A percentile compares a stretch with the other conserved stretches of the same genome.
Conservation (phyloP, 1,284 basidiomycete species). For the Ustilago loliicola region DNA sequence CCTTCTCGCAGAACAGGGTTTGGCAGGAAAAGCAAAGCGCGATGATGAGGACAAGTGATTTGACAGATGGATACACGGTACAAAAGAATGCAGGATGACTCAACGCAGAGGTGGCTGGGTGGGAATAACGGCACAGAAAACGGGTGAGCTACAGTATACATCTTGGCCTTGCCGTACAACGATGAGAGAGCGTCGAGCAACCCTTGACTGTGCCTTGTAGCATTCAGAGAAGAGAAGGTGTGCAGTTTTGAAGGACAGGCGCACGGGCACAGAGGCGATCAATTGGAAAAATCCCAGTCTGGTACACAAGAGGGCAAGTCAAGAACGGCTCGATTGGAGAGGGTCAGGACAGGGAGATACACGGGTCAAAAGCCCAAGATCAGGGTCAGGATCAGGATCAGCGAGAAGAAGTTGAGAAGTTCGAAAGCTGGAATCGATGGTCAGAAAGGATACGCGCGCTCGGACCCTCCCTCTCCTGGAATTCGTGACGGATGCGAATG, state of each 20-base stretch:
- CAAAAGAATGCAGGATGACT: conserved; percentile 36
- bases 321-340: background rate
- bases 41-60: conserved; percentile 19
- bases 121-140: background rate
- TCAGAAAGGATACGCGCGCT: background rate
- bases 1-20: conserved; percentile 6
- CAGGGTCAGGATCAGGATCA: background rate
- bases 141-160: conserved; percentile 15
- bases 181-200: background rate
- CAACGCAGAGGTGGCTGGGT: conserved; percentile 13
- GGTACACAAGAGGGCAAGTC: no score
- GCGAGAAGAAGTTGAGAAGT: conserved; percentile 10
- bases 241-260: background rate
- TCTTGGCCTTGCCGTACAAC: background rate
- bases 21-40: conserved; percentile 19
- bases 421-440: conserved; percentile 19
- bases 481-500: conserved; percentile 12
- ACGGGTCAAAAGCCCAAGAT: background rate
- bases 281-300: conserved; percentile 6
- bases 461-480: conserved; percentile 7
- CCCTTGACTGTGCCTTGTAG: background rate
- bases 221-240: background rate
- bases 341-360: background rate
- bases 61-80: conserved; percentile 1
- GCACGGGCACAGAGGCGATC: conserved; percentile 4